Conservation (phyloP, 345 rosid genomes). For the Dipteronia sinensis region DNA sequence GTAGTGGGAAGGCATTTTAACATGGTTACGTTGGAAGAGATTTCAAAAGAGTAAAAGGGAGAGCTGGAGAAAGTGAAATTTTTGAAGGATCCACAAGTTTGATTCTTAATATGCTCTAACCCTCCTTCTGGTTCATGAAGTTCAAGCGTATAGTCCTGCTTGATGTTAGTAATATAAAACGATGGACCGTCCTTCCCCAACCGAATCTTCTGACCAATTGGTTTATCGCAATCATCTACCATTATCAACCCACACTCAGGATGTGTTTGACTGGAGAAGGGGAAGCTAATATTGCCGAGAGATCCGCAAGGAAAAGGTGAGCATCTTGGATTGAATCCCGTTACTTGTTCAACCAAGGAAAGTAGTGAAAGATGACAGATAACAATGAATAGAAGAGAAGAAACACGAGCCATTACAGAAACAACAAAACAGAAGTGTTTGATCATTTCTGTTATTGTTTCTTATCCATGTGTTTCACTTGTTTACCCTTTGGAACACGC, state of each 20-base stretch:
- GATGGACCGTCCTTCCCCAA: slow-evolving; percentile 25
- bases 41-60: slow-evolving; percentile 29
- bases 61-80: slow-evolving; percentile 30
- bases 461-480: not conserved
- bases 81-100: slow-evolving; percentile 25
- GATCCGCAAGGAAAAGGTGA: slow-evolving; percentile 23
- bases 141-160: slow-evolving; percentile 30
- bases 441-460: not conserved
- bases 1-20: not conserved
- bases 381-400: not conserved
- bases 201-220: slow-evolving; percentile 23
- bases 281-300: slow-evolving; percentile 21
- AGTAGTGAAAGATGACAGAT: not conserved
- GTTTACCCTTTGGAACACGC: slow-evolving; percentile 1
- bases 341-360: too few species aligned
- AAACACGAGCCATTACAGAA: too few species aligned
- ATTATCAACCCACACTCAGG: slow-evolving; percentile 34
- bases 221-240: slow-evolving; percentile 28
- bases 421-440: too few species aligned
- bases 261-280: slow-evolving; percentile 3
- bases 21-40: not conserved
- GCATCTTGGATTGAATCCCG: slow-evolving; percentile 14
- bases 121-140: slow-evolving; percentile 22
- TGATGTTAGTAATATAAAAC: slow-evolving; percentile 32
- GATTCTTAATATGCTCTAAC: slow-evolving; percentile 12